These are phyloP conservation scores for Calonectria ilicicola DNA, from an alignment of 2,329 filamentous ascomycete species.

Conservation along the genomic window DNA sequence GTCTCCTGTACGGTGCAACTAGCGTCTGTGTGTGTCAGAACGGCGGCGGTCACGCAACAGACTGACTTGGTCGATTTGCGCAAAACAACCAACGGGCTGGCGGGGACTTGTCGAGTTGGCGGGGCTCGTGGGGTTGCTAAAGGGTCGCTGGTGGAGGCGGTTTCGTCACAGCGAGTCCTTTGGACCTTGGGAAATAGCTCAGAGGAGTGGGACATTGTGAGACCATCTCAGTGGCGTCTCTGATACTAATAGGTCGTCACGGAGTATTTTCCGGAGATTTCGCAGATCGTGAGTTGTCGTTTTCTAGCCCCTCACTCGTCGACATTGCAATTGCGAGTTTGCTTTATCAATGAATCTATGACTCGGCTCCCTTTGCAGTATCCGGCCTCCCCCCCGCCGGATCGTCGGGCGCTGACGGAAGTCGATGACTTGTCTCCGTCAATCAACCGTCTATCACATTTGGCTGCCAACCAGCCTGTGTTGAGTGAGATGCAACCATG, in stretches of 20 bases:
- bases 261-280: conserved; percentile 46
- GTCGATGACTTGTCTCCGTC: background rate
- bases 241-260: conserved; percentile 32
- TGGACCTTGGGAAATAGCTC: conserved; percentile 8
- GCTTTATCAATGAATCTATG: background rate
- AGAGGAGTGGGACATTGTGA: conserved; percentile 9
- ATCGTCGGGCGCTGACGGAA: conserved; percentile 15
- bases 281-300: conserved; percentile 26
- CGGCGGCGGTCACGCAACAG: conserved; percentile 7
- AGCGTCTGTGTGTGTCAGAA: conserved; percentile 13
- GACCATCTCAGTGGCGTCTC: conserved; percentile 20
- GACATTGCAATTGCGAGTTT: background rate
- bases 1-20: background rate
- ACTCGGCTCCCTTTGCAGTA: background rate
- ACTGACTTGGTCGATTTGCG: background rate
- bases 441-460: background rate
- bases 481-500: background rate
- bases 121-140: conserved; percentile 23
- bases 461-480: background rate
- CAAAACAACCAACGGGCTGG: conserved; percentile 15
- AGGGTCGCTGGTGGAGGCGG: conserved; percentile 18
- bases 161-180: conserved; percentile 22
- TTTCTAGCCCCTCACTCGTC: conserved; percentile 22
- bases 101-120: conserved; percentile 13
- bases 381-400: conserved; percentile 3